phyloP scores from a whole-genome alignment of 441 rosid genomes.

The Theobroma grandiflorum region DNA sequence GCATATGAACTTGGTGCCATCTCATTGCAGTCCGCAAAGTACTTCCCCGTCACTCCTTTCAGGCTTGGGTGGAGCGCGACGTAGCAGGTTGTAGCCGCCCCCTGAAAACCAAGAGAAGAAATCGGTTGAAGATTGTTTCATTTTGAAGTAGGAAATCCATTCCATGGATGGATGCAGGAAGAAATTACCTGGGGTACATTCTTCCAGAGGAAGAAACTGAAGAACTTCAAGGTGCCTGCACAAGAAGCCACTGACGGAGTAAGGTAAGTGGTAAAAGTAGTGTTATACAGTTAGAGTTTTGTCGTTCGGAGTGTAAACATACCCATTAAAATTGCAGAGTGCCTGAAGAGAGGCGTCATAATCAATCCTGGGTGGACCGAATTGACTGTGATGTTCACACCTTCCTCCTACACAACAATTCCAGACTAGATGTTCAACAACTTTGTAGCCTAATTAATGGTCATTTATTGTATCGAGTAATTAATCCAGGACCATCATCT shows the following conservation, averaged over 20 bases:
- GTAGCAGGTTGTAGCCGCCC: conserved; percentile 95
- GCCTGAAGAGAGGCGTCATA: conserved; percentile 76
- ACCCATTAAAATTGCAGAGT: conserved; percentile 64
- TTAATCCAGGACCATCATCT: neutral
- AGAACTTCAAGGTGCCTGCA: conserved; percentile 64
- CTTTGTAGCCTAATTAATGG: neutral
- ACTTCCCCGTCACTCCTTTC: conserved; percentile 75
- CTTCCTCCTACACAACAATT: conserved; percentile 61
- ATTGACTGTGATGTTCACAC: conserved; percentile 76
- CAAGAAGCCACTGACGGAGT: neutral
- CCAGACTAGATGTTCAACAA: neutral
- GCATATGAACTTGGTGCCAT: conserved; percentile 62
- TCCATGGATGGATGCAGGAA: neutral
- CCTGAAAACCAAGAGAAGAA: conserved; percentile 45
- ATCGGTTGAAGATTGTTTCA: neutral
- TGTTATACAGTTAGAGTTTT: neutral
- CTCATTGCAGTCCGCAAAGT: conserved; percentile 83
- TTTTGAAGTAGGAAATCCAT: neutral
- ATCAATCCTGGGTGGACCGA: conserved; percentile 92
- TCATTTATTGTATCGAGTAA: neutral
- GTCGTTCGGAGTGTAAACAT: conserved; percentile 21
- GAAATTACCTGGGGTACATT: conserved; percentile 76
- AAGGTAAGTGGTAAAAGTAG: neutral
- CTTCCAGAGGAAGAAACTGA: conserved; percentile 81
- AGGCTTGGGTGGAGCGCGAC: conserved; percentile 76